A percentile compares a stretch with the other conserved stretches of the same genome.
phyloP scores from a whole-genome alignment of 805 yeast genomes.

The Barnettozyma sucrosica region DNA sequence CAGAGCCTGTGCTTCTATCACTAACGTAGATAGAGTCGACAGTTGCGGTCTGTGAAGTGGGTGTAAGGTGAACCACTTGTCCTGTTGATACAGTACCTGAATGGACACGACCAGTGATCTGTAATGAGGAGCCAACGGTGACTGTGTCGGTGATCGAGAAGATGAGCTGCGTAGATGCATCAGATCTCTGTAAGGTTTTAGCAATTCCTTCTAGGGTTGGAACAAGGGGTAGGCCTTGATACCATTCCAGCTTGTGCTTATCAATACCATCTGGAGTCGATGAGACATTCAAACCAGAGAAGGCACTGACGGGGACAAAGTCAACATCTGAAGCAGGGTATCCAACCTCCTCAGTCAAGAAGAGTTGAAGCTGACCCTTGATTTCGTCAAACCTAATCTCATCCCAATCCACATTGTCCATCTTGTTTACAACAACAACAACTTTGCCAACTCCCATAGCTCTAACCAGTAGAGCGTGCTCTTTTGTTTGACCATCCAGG shows the following conservation, averaged over 20 bases:
- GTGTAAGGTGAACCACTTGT: slow-evolving; percentile 85
- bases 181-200: slow-evolving; percentile 77
- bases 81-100: slow-evolving; percentile 90
- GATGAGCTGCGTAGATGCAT: slow-evolving; percentile 46
- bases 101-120: slow-evolving; percentile 92
- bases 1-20: slow-evolving; percentile 48
- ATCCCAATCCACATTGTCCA: slow-evolving; percentile 90
- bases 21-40: slow-evolving; percentile 89
- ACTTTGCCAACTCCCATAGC: slow-evolving; percentile 84
- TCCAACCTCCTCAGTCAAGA: slow-evolving; percentile 56
- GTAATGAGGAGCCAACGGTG: slow-evolving; percentile 61
- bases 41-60: slow-evolving; percentile 86
- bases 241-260: slow-evolving; percentile 32
- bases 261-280: slow-evolving; percentile 70
- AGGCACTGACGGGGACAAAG: slow-evolving; percentile 88
- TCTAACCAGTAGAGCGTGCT: slow-evolving; percentile 86
- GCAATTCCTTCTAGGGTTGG: slow-evolving; percentile 82
- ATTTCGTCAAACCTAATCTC: slow-evolving; percentile 77
- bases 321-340: slow-evolving; percentile 77
- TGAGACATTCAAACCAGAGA: slow-evolving; percentile 91
- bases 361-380: slow-evolving; percentile 68
- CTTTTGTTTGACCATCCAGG: slow-evolving; percentile 93
- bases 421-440: slow-evolving; percentile 89
- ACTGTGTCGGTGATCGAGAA: slow-evolving; percentile 85
- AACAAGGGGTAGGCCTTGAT: slow-evolving; percentile 73